These are phyloP conservation scores for Atractiella rhizophila DNA, from an alignment of 768 basidiomycete species.

Conservation along the genomic window DNA sequence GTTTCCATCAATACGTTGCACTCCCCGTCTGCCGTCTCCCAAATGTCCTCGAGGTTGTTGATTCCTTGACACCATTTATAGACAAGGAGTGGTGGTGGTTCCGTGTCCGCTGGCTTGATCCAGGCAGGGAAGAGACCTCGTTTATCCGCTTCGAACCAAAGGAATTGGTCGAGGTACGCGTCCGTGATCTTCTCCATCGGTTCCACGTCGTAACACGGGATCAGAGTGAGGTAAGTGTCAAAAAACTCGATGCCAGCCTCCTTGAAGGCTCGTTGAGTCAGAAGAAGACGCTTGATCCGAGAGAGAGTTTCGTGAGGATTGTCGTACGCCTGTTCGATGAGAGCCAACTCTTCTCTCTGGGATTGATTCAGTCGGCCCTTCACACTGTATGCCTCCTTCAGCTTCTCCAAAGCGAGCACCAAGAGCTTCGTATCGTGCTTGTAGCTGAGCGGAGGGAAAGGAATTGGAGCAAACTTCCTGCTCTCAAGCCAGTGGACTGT, in stretches of 20 bases:
- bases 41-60: conserved; percentile 91
- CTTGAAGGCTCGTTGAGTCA: conserved; percentile 97
- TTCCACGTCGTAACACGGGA: conserved; percentile 96
- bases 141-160: conserved; percentile 98
- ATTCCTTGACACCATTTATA: conserved; percentile 99
- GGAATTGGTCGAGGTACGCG: conserved; percentile 94
- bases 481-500: conserved; percentile 98
- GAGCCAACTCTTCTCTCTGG: conserved; percentile 86
- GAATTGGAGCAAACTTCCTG: conserved; percentile 92
- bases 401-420: conserved; percentile 83
- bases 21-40: conserved; percentile 95
- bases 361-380: conserved; percentile 94
- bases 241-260: conserved; percentile 58
- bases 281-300: conserved; percentile 82
- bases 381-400: conserved; percentile 96
- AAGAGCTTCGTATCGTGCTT: conserved; percentile 97
- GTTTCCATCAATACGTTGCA: conserved; percentile 99
- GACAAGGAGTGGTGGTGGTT: conserved; percentile 83
- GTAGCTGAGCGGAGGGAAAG: conserved; percentile 96
- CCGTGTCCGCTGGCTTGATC: conserved; percentile 96
- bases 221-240: conserved; percentile 58
- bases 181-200: conserved; percentile 99
- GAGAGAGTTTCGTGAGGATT: conserved; percentile 94
- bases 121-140: conserved; percentile 92
- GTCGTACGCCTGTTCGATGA: conserved; percentile 97